Base-by-base conservation (phyloP, 768 basidiomycete genomes). In the Strobilomyces confusus region DNA sequence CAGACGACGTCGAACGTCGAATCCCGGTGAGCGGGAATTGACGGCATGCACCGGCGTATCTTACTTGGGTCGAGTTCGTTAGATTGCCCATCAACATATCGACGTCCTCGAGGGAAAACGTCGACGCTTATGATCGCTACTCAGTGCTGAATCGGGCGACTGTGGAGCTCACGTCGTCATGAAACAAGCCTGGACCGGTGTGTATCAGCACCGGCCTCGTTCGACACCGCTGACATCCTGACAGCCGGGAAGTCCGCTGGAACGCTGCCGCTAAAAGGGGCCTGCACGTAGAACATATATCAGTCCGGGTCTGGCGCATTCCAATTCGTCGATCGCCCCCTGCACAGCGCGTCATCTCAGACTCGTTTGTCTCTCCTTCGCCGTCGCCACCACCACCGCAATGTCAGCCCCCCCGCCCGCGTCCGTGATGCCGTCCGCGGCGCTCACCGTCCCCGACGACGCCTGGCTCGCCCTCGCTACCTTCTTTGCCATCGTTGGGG, bases 401-500 rank as follows among this genome's bases (percentile, higher is more conserved):
- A 22, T 42, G 38, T 13, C 38, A 22, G 38, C 9, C 38, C 38
- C 38, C 12, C 1, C 9, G 9, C 12, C 23, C 33, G 2, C 32
- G 15, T 7, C 33, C 9, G 14, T 41, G 25, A 13, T n/a, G 4
- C 5, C 37, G 1, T 25, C 25, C 3, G 9, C 29, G 29, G 29
- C 29, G 29, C 29, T 34, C 12, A n/a, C 22, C 6, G 1, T 29
- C n/a, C 51, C 60, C 48, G 48, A 44, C 25, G 29, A 44, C 32
- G 58, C 59, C 0, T 70, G 66, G 68, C 33, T 62, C 17, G 5
- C 46, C 30, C 29, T 68, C 1, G 20, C 48, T 7, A 7, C 26
- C 33, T 58, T 68, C 45, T 22, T 70, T 0, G 37, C 45, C 20
- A 15, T 51, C 0, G 40, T 70, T 19, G 64, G 69, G 15, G 26